A percentile compares a stretch with the other conserved stretches of the same genome.
These are phyloP conservation scores for Tetraselmis striata DNA, from an alignment of 139 green algal genomes.

Conservation along the genomic window DNA sequence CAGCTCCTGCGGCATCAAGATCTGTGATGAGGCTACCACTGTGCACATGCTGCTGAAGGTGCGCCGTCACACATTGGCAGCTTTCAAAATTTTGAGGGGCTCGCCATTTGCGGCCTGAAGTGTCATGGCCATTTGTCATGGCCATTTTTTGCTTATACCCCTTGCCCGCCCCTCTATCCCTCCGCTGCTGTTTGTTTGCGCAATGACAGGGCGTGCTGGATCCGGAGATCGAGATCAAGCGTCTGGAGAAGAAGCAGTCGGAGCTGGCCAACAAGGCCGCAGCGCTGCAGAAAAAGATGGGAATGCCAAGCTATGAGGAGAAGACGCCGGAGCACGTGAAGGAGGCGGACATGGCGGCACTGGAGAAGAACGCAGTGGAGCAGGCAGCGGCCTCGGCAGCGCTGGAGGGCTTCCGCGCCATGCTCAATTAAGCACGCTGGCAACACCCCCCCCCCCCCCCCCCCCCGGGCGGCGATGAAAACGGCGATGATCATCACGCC, in stretches of 20 bases:
- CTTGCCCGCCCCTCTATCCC: no score
- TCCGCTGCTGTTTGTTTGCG: neutral
- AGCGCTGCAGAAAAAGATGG: constrained; percentile 47
- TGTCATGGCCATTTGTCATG: no score
- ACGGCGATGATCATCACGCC: no score
- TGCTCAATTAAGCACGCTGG: neutral
- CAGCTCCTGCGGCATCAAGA: neutral
- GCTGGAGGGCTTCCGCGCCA: neutral
- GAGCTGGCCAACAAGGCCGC: neutral
- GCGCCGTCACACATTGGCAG: no score
- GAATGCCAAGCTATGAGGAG: constrained; percentile 50
- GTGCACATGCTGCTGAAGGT: constrained; percentile 58
- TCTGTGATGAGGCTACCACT: constrained; percentile 59
- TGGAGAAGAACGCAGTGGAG: neutral
- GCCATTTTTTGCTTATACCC: no score
- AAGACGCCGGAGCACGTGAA: constrained; percentile 65
- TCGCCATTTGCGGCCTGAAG: no score
- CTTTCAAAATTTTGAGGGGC: no score
- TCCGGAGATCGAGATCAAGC: constrained; percentile 74
- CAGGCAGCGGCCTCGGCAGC: neutral
- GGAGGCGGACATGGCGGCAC: constrained; percentile 3
- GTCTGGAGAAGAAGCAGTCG: constrained; percentile 78
- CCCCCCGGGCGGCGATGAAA: no score
- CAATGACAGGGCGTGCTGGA: constrained; percentile 73
- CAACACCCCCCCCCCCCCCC: no score